Conservation (phyloP, 257 asterid species). For the Rauvolfia tetraphylla region DNA sequence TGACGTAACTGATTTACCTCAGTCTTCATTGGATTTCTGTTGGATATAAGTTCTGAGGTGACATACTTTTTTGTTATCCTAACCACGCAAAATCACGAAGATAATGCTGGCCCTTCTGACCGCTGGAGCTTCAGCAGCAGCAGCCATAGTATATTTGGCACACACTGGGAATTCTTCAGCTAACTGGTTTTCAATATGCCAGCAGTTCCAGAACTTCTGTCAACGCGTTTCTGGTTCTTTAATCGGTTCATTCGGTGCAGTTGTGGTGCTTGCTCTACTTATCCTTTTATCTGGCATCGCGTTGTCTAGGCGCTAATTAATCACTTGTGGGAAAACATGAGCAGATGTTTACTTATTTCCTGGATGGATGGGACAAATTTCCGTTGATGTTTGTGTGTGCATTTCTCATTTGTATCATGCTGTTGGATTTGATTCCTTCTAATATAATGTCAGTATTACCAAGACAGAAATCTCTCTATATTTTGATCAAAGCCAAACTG, state of each 20-base stretch:
- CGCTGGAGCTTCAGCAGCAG: conserved; percentile 72
- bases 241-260: conserved; percentile 65
- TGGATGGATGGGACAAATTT: neutral
- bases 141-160: conserved; percentile 75
- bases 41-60: neutral
- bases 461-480: neutral
- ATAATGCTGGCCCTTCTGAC: conserved; percentile 48
- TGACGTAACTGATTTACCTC: neutral
- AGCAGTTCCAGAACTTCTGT: conserved; percentile 59
- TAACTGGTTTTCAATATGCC: conserved; percentile 71
- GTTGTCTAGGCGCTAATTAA: conserved; percentile 34
- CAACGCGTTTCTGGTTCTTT: conserved; percentile 56
- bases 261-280: conserved; percentile 36
- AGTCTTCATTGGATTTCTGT: neutral
- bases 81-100: conserved; percentile 24
- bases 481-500: neutral
- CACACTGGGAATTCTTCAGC: conserved; percentile 74
- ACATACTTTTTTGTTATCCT: neutral
- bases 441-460: neutral
- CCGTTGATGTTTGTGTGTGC: neutral
- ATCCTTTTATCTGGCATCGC: conserved; percentile 50
- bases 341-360: neutral
- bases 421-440: neutral
- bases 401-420: neutral
- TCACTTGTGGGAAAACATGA: neutral